Evolutionary conservation across 2,329 filamentous ascomycete genomes (phyloP).

Genomic region (Metarhizium rileyi): DNA sequence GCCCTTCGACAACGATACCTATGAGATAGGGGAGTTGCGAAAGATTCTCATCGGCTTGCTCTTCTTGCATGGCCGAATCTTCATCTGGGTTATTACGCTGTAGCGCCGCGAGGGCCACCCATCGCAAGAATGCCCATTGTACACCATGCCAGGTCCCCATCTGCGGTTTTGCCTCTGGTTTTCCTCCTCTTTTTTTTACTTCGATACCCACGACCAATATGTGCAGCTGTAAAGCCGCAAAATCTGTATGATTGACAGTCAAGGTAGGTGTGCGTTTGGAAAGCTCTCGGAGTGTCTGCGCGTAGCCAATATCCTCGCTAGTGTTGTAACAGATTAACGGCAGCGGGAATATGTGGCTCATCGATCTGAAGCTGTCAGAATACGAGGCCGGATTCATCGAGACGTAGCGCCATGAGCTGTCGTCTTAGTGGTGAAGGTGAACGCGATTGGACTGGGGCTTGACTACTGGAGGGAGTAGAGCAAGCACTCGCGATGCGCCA

Average conservation of each 20-base stretch:
- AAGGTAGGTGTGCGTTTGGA: neutral
- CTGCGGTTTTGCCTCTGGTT: slow-evolving; percentile 2
- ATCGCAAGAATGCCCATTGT: slow-evolving; percentile 5
- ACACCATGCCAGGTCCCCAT: slow-evolving; percentile 5
- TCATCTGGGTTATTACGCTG: neutral
- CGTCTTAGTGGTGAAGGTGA: neutral
- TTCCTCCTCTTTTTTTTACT: slow-evolving; percentile 2
- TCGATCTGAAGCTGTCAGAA: neutral
- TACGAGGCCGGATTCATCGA: neutral
- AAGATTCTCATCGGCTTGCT: neutral
- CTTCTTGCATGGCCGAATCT: neutral
- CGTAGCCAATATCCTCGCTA: neutral
- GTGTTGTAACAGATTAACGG: neutral
- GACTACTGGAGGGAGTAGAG: neutral
- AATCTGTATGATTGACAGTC: slow-evolving; percentile 5
- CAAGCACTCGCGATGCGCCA: neutral
- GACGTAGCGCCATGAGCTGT: neutral
- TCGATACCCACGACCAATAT: slow-evolving; percentile 4
- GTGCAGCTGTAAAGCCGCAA: slow-evolving; percentile 1
- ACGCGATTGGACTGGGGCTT: neutral
- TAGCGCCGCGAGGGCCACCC: neutral
- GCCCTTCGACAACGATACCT: neutral
- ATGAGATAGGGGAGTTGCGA: neutral
- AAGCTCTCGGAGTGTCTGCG: neutral
- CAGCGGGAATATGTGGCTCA: neutral